Base-by-base conservation (phyloP, 768 basidiomycete species). In the Phylloporus scabripes region DNA sequence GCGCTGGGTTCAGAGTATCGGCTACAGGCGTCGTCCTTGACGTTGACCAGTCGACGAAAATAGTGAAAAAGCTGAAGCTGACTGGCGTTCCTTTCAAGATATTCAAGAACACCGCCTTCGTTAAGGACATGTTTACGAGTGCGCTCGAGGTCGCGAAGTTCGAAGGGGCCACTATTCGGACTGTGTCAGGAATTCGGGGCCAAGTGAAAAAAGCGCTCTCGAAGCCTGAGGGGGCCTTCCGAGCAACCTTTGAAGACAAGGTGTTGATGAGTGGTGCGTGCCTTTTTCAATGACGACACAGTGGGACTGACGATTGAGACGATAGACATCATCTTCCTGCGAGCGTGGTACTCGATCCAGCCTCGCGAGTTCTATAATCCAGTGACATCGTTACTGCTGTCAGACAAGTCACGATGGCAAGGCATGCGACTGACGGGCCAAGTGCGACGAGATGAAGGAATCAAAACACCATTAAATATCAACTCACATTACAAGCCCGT, bases 191-290 rank as follows among this genome's bases (percentile, higher is more conserved):
- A 10, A 90, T 99, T 48, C 74, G 96, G 39, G 96, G 96, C 4
- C 95, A 98, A 67, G 82, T 99, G 45, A 99, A 99, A 74, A 97
- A 95, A 68, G 93, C 89, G 10, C 70, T 97, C 26, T 72, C 83
- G n/a, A 97, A 94, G 62, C 94, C 96, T 2, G 93, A 96, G 50
- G 96, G 96, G 8, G 82, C 89, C 5, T 97, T 90, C 76, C 77
- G 96, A 54, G 96, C 95, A 3, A 94, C 94, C 11, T 99, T 98
- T 67, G 96, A 99, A 69, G 96, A 99, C 68, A 98, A 97, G 73
- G 76, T 98, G 7, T 76, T 98, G 53, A 92, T 85, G 84, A 92
- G 92, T 57, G 93, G 93, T 94, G 66, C 49, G 87, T 78, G 10
- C 12, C 14, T 1, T n/a, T 31, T 31, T 32, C 4, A 10, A 7